Conservation (phyloP, 176 grass and related monocot genomes). For the Musa beccarii region DNA sequence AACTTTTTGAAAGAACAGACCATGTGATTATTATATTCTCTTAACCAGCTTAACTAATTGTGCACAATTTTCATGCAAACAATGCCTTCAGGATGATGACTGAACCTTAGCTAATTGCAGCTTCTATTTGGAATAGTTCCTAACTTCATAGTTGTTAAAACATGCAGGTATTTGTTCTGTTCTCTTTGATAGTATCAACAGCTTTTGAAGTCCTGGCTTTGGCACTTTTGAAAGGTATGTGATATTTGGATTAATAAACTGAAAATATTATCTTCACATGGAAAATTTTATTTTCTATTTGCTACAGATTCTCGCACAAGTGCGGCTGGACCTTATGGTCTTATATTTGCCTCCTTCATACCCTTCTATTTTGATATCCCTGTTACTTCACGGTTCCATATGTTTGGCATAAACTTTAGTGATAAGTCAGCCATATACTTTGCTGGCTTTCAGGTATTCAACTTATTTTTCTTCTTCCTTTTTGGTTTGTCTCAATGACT, state of each 20-base stretch:
- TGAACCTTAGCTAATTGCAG: not conserved
- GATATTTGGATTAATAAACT: not conserved
- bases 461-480: slow-evolving; percentile 17
- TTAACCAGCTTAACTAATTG: not conserved
- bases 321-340: slow-evolving; percentile 85
- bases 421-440: slow-evolving; percentile 89
- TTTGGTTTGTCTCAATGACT: slow-evolving; percentile 1
- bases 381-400: slow-evolving; percentile 59
- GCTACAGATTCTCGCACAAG: slow-evolving; percentile 62
- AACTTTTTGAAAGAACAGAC: not conserved
- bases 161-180: slow-evolving; percentile 79
- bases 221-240: slow-evolving; percentile 65
- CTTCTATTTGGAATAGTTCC: not conserved
- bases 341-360: slow-evolving; percentile 89
- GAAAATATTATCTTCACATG: not conserved
- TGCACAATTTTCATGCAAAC: no score
- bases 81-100: not conserved
- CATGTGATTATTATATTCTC: not conserved
- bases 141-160: slow-evolving; percentile 21
- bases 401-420: slow-evolving; percentile 74
- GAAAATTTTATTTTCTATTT: slow-evolving; percentile 12
- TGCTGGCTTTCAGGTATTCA: slow-evolving; percentile 73
- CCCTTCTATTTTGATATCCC: slow-evolving; percentile 90
- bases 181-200: slow-evolving; percentile 51
- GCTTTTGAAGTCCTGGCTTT: slow-evolving; percentile 63